Percentiles rank a stretch among this genome's conserved stretches.
phyloP scores from a whole-genome alignment of 208 protist genomes.

The Willaertia magna region DNA sequence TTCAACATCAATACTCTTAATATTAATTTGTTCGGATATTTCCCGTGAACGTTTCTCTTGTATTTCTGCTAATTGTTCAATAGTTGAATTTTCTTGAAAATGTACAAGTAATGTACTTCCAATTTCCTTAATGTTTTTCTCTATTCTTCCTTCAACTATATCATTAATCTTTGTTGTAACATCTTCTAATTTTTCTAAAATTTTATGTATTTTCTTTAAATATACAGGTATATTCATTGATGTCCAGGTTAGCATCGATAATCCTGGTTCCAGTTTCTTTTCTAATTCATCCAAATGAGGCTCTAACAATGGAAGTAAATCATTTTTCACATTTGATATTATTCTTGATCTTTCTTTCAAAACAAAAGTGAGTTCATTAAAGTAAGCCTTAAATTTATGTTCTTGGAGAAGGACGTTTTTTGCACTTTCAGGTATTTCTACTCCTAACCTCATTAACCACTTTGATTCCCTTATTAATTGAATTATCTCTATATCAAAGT shows the following conservation, averaged over 20 bases:
- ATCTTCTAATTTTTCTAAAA: slow-evolving; percentile 50
- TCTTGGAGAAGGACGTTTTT: slow-evolving; percentile 79
- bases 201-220: slow-evolving; percentile 61
- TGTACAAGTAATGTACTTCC: slow-evolving; percentile 38
- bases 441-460: slow-evolving; percentile 73
- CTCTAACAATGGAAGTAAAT: slow-evolving; percentile 62
- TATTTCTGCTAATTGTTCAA: slow-evolving; percentile 72
- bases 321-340: slow-evolving; percentile 40
- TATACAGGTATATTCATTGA: slow-evolving; percentile 89
- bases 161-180: slow-evolving; percentile 49
- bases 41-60: slow-evolving; percentile 63
- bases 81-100: slow-evolving; percentile 37
- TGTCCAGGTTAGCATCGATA: slow-evolving; percentile 80
- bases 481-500: slow-evolving; percentile 89
- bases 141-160: slow-evolving; percentile 73
- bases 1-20: slow-evolving; percentile 82
- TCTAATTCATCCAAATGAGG: slow-evolving; percentile 74
- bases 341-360: slow-evolving; percentile 75
- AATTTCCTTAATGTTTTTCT: slow-evolving; percentile 69
- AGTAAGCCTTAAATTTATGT: slow-evolving; percentile 82
- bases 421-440: slow-evolving; percentile 68
- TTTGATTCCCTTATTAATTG: slow-evolving; percentile 90
- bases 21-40: slow-evolving; percentile 70
- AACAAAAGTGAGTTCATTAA: slow-evolving; percentile 74
- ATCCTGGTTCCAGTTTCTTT: slow-evolving; percentile 60